Evolutionary conservation across 352 stramenopile genomes (phyloP).

Genomic region (Globisporangium carolinianum): DNA sequence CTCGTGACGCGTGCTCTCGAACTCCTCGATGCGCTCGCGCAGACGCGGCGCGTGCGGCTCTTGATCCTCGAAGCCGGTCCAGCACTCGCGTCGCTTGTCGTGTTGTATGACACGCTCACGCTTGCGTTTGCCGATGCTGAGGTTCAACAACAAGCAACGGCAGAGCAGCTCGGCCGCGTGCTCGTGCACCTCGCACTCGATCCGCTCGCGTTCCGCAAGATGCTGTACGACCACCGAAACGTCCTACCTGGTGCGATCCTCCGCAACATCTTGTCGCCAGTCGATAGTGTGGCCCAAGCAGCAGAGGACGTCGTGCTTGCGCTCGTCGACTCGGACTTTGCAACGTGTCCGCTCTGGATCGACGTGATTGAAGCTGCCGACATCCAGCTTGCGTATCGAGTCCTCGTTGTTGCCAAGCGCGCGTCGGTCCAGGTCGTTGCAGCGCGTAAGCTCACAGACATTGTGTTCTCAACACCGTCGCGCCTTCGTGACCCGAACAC

Average conservation of each 20-base stretch:
- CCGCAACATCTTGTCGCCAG: conserved; percentile 50
- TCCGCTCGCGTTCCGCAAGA: conserved; percentile 74
- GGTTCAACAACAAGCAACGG: conserved; percentile 28
- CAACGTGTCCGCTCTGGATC: conserved; percentile 75
- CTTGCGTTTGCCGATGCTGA: conserved; percentile 29
- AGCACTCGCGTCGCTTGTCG: conserved; percentile 45
- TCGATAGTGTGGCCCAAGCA: conserved; percentile 39
- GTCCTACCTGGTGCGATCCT: conserved; percentile 52
- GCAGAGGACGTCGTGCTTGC: conserved; percentile 71
- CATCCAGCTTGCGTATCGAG: conserved; percentile 49
- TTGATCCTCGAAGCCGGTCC: conserved; percentile 61
- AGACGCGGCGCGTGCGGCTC: conserved; percentile 57
- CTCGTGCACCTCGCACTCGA: conserved; percentile 68
- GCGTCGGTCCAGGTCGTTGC: conserved; percentile 56
- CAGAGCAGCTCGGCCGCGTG: conserved; percentile 40
- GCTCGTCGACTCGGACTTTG: conserved; percentile 76
- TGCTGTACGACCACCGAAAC: conserved; percentile 58
- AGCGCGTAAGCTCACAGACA: conserved; percentile 68
- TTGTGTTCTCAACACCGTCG: conserved; percentile 54
- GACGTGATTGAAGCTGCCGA: conserved; percentile 61
- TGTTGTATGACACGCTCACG: conserved; percentile 42
- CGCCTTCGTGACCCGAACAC: conserved; percentile 44
- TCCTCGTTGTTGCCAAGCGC: conserved; percentile 48
- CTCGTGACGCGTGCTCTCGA: conserved; percentile 22
- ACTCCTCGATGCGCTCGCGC: conserved; percentile 41